phyloP scores from a whole-genome alignment of 148 eudicot genomes.

The Rhododendron griersonianum region DNA sequence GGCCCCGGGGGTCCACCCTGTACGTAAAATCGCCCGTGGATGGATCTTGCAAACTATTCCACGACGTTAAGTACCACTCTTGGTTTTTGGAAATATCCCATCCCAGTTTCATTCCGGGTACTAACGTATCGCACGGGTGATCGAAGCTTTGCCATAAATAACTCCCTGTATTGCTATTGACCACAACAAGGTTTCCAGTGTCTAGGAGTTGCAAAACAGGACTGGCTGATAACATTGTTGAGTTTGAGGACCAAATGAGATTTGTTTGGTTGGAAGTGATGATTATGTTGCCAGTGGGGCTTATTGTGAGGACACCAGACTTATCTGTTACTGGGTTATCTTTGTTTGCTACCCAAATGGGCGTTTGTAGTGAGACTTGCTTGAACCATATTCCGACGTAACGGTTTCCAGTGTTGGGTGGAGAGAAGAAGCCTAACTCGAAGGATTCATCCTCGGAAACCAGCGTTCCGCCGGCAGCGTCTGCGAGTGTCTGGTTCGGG shows the following conservation, averaged over 20 bases:
- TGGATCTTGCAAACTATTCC: constrained; percentile 20
- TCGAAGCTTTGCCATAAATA: constrained; percentile 32
- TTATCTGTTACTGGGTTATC: constrained; percentile 10
- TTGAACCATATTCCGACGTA: constrained; percentile 33
- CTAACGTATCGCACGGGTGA: constrained; percentile 23
- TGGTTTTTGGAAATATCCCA: constrained; percentile 9
- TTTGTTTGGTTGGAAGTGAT: background rate
- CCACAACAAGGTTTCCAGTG: constrained; percentile 29
- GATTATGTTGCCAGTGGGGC: constrained; percentile 10
- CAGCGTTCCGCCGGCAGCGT: constrained; percentile 3
- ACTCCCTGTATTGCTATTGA: background rate
- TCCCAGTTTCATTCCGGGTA: constrained; percentile 31
- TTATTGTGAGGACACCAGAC: constrained; percentile 17
- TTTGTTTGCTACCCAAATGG: constrained; percentile 25
- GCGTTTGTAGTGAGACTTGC: background rate
- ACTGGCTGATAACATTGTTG: background rate
- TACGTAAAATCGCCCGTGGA: constrained; percentile 14
- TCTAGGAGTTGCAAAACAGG: constrained; percentile 23
- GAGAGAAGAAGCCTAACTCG: constrained; percentile 34
- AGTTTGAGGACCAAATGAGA: constrained; percentile 17
- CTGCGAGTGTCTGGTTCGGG: constrained; percentile 1
- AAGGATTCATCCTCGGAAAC: constrained; percentile 17
- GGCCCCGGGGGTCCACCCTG: constrained; percentile 17
- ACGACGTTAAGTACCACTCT: constrained; percentile 19
- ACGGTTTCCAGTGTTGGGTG: constrained; percentile 13